phyloP scores from a whole-genome alignment of 805 yeast species.

The Metschnikowia cubensis region DNA sequence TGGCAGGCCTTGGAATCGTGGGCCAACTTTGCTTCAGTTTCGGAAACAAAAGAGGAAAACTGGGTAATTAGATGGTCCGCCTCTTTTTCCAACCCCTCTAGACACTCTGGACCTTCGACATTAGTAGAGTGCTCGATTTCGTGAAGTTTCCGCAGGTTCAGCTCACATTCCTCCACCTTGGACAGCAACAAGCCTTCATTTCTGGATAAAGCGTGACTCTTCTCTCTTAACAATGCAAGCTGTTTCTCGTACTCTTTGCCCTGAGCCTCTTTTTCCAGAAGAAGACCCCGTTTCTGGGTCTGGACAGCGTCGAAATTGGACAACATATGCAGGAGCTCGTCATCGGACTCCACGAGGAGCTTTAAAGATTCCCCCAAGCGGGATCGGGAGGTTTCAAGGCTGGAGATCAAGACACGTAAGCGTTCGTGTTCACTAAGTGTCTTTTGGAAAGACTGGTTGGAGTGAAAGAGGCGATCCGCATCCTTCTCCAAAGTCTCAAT shows the following conservation, averaged over 20 bases:
- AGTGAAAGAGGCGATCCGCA: conserved; percentile 60
- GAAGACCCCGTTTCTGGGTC: conserved; percentile 15
- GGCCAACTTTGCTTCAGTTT: background rate
- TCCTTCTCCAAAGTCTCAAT: conserved; percentile 53
- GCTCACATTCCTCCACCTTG: conserved; percentile 33
- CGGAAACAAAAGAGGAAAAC: background rate
- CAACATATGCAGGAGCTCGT: conserved; percentile 26
- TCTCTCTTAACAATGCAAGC: conserved; percentile 19
- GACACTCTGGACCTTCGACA: background rate
- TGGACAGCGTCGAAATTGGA: conserved; percentile 27
- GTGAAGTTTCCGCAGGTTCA: conserved; percentile 11
- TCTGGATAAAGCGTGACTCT: conserved; percentile 35
- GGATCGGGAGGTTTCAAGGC: conserved; percentile 42
- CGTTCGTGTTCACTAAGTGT: conserved; percentile 61
- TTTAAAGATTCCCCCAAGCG: conserved; percentile 48
- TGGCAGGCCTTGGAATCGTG: background rate
- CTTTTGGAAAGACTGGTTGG: conserved; percentile 79
- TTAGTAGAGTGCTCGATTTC: background rate
- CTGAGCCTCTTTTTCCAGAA: conserved; percentile 10
- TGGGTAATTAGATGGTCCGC: background rate
- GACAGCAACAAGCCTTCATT: conserved; percentile 50
- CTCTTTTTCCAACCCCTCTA: background rate
- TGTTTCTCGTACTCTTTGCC: conserved; percentile 15
- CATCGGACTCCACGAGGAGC: conserved; percentile 39
- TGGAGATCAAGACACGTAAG: conserved; percentile 24